Conservation (phyloP, 257 asterid species). For the Rauvolfia tetraphylla region DNA sequence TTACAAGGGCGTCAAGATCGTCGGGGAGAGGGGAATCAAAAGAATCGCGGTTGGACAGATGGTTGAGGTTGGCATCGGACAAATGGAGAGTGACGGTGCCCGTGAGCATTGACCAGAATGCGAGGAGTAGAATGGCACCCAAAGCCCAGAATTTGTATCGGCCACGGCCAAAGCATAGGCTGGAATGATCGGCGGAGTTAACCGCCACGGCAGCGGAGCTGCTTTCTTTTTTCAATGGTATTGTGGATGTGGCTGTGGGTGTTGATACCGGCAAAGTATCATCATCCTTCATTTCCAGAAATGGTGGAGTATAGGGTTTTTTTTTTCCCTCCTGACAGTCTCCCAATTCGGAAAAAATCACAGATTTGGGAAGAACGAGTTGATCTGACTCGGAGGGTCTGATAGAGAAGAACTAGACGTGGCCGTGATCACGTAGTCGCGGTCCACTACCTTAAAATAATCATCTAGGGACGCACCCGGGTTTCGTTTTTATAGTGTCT, state of each 20-base stretch:
- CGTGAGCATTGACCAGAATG: constrained; percentile 88
- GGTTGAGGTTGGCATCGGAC: constrained; percentile 61
- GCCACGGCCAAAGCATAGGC: constrained; percentile 34
- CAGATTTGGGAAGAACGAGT: neutral
- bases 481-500: neutral
- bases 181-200: constrained; percentile 17
- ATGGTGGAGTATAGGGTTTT: too few species aligned
- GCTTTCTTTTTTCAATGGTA: constrained; percentile 17
- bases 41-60: constrained; percentile 35
- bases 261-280: constrained; percentile 69
- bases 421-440: neutral
- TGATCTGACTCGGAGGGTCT: constrained; percentile 2
- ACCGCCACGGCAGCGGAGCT: constrained; percentile 16
- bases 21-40: constrained; percentile 30
- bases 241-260: constrained; percentile 45
- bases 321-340: neutral
- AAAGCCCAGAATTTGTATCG: constrained; percentile 81
- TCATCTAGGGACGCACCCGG: neutral
- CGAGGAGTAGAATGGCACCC: constrained; percentile 59
- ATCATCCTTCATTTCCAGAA: constrained; percentile 53
- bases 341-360: neutral
- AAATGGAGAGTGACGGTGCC: constrained; percentile 79
- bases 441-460: neutral
- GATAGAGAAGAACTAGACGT: neutral
- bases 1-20: constrained; percentile 69